Percentiles rank a stretch among this genome's conserved stretches.
Conservation (phyloP, 208 protist genomes). For the Trichomonas gallinae region DNA sequence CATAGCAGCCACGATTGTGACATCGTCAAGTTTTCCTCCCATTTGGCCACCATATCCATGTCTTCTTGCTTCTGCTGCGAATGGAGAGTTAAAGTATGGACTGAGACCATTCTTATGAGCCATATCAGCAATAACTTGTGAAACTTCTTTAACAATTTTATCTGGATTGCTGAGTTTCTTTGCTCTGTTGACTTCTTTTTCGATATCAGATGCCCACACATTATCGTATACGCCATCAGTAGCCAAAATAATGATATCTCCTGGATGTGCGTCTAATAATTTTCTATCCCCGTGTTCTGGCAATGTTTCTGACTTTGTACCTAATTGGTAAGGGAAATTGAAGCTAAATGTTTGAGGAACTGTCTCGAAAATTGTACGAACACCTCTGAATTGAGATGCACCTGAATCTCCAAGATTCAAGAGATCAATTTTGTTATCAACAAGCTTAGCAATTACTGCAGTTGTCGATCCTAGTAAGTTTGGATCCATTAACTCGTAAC, state of each 20-base stretch:
- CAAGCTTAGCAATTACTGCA: neutral
- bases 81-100: neutral
- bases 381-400: neutral
- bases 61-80: neutral
- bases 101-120: neutral
- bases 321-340: neutral
- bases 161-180: neutral
- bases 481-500: neutral
- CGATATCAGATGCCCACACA: neutral
- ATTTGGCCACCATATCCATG: neutral
- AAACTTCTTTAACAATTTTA: neutral
- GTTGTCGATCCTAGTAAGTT: neutral
- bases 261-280: neutral
- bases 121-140: neutral
- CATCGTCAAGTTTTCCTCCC: neutral
- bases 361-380: neutral
- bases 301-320: neutral
- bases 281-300: neutral
- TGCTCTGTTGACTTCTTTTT: neutral
- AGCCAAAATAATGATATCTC: neutral
- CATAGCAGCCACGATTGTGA: neutral
- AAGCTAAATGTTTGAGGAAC: neutral
- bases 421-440: neutral
- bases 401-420: slow-evolving; percentile 7
- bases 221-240: neutral